phyloP scores from a whole-genome alignment of 345 rosid genomes.

The Cardamine occulta region DNA sequence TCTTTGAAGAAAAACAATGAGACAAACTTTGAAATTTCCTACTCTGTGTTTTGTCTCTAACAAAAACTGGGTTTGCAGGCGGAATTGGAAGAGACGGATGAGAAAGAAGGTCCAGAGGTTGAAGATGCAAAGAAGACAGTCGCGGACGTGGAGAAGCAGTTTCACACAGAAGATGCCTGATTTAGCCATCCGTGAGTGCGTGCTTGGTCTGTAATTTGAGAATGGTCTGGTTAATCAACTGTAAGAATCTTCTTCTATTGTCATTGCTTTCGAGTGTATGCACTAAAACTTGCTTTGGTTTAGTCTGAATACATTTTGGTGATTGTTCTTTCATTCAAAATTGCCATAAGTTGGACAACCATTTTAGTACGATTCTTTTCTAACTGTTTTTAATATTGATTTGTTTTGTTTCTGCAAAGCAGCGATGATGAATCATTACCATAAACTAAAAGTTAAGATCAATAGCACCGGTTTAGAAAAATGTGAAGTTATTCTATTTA shows the following conservation, averaged over 20 bases:
- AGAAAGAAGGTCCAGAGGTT: constrained; percentile 62
- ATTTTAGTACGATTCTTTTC: background rate
- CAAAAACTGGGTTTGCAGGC: constrained; percentile 46
- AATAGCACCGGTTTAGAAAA: background rate
- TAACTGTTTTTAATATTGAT: background rate
- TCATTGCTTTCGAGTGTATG: background rate
- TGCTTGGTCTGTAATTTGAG: constrained; percentile 23
- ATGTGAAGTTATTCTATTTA: background rate
- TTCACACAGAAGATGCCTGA: constrained; percentile 61
- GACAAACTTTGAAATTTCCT: background rate
- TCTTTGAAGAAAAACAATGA: background rate
- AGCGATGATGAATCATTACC: background rate
- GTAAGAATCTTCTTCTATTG: background rate
- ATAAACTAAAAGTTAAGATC: background rate
- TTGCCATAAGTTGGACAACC: background rate
- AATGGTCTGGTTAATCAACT: background rate
- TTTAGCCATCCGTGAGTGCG: background rate
- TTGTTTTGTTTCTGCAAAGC: background rate
- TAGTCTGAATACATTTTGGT: constrained; percentile 21
- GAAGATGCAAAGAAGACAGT: constrained; percentile 73
- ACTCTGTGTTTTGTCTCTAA: constrained; percentile 12
- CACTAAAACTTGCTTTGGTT: background rate
- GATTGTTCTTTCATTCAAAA: background rate
- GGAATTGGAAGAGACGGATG: constrained; percentile 62
- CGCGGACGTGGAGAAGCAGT: constrained; percentile 61